Conservation (phyloP, 768 basidiomycete species). For the Xerocomus spinulosus region DNA sequence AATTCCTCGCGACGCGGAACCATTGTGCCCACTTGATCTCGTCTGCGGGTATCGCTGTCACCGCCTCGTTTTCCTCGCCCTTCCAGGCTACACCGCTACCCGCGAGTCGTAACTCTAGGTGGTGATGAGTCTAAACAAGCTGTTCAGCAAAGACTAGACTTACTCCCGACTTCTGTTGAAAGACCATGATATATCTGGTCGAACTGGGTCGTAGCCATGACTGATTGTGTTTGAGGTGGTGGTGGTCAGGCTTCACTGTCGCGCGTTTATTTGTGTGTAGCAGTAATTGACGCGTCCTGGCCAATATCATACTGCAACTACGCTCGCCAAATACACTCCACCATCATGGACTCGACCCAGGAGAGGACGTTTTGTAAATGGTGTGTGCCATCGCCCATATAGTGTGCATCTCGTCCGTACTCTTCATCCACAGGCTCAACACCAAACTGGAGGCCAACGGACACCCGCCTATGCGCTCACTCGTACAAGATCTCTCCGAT, state of each 20-base stretch:
- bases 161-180: conserved; percentile 74
- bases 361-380: conserved; percentile 91
- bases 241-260: conserved; percentile 30
- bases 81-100: conserved; percentile 94
- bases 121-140: neutral
- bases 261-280: neutral
- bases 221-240: conserved; percentile 5
- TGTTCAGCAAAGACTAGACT: conserved; percentile 32
- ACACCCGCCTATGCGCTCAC: conserved; percentile 82
- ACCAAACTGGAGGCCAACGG: conserved; percentile 86
- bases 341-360: conserved; percentile 40
- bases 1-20: conserved; percentile 88
- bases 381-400: conserved; percentile 36
- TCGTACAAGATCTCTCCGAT: conserved; percentile 89
- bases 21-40: conserved; percentile 90
- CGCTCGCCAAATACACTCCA: too few species aligned
- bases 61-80: conserved; percentile 59
- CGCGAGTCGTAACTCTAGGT: conserved; percentile 83
- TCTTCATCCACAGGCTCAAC: conserved; percentile 69
- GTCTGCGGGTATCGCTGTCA: conserved; percentile 56
- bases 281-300: conserved; percentile 22
- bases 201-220: conserved; percentile 72
- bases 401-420: neutral
- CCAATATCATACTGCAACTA: too few species aligned
- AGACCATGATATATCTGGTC: conserved; percentile 80